Base-by-base conservation (phyloP, 2,329 filamentous ascomycete genomes). In the Lecanicillium sp. region DNA sequence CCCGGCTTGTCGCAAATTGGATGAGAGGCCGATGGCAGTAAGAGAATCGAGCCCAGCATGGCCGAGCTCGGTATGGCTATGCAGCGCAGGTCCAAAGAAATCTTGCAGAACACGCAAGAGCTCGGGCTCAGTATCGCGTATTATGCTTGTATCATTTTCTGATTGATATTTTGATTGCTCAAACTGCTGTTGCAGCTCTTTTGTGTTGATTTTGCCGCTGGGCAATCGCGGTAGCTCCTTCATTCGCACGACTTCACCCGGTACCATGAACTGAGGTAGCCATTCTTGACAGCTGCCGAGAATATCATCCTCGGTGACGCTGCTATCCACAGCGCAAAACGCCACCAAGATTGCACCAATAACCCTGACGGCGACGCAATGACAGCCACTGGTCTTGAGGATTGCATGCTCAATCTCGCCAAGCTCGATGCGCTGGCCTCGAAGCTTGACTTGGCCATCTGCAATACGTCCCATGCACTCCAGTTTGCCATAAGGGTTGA, bases 241-340 rank as follows among this genome's bases (percentile, higher is more conserved):
- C 52, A 86, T 67, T 1, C 86, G 58, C 1, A 88, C 63, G 20
- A 94, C 68, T 52, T 94, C 85, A 4, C 78, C 76, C 0, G 90
- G 90, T 1, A 94, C 67, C 90, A 95, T 95, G 60, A 84, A 93
- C 4, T 74, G 72, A 0, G 90, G 88, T 2, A 96, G 72, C 87
- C 89, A 95, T 43, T 74, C 72, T 43, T 73, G 74, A 64, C 88
- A 95, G 4, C 72, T 76, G 14, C 72, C 60, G 26, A 78, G 58
- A 10, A 95, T 68, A 63, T 62, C 27, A 61, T 63, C 15, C 66
- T 67, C 50, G 0, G 48, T 46, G 7, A 54, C 57, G 8, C 48
- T 51, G 3, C 64, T 56, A 29, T 79, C 75, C 1, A 77, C 67
- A 5, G 83, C 77, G 53, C 84, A 87, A 60, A 91, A 95, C 0